These are phyloP conservation scores for Lactarius indigo DNA, from an alignment of 768 basidiomycete genomes.

Conservation along the genomic window DNA sequence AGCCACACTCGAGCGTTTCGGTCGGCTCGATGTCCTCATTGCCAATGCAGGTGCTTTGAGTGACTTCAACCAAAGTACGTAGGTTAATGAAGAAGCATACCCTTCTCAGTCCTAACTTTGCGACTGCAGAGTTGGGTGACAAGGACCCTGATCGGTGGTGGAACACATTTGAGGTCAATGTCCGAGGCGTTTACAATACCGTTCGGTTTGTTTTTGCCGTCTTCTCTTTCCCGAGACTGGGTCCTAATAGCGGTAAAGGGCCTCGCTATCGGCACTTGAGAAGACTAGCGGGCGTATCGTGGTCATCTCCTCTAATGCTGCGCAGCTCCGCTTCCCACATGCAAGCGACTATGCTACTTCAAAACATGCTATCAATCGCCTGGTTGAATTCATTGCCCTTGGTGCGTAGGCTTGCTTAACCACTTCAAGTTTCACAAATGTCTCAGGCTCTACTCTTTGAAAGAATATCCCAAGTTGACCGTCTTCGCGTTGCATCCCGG, in stretches of 20 bases:
- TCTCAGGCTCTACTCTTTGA: not conserved
- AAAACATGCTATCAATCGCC: no score
- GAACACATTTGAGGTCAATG: no score
- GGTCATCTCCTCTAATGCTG: no score
- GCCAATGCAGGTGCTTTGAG: no score
- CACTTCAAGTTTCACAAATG: no score
- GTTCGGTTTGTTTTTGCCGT: constrained; percentile 19
- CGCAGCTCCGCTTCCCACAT: no score
- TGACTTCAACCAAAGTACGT: not conserved
- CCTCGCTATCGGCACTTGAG: constrained; percentile 5
- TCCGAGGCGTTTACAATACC: constrained; percentile 12
- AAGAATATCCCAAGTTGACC: constrained; percentile 17
- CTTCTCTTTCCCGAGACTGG: no score
- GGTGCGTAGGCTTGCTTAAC: no score
- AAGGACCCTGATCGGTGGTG: constrained; percentile 11
- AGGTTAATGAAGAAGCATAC: not conserved
- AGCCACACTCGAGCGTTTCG: no score
- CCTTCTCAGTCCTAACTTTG: not conserved
- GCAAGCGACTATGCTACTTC: no score
- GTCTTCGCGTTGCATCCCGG: constrained; percentile 15
- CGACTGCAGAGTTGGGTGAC: constrained; percentile 20
- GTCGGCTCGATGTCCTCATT: no score
- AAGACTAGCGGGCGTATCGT: not conserved
- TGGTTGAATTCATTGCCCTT: no score
- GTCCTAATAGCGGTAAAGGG: not conserved